Evolutionary conservation across 352 stramenopile species (phyloP).

Genomic region (Phytophthora fragariae): DNA sequence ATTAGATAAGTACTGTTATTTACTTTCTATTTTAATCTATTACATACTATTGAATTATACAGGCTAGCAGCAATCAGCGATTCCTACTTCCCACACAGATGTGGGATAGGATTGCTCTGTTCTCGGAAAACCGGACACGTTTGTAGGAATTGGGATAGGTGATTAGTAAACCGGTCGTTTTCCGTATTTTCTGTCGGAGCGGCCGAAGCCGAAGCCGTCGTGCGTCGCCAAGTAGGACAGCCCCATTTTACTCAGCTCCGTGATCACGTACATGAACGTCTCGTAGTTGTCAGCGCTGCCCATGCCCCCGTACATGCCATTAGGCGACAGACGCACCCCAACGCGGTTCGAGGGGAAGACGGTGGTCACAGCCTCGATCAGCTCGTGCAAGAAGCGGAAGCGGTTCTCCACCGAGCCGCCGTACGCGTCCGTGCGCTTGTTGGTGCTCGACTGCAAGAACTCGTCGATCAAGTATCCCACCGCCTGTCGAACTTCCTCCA

Average conservation of each 20-base stretch:
- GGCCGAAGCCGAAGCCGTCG: constrained; percentile 46
- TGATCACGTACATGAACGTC: constrained; percentile 50
- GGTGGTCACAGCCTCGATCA: constrained; percentile 61
- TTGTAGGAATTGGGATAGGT: too few relatives aligned
- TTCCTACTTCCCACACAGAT: too few relatives aligned
- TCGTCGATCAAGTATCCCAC: constrained; percentile 91
- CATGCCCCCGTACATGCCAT: constrained; percentile 46
- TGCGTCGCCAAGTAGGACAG: constrained; percentile 51
- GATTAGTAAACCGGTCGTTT: too few relatives aligned
- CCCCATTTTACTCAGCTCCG: constrained; percentile 39
- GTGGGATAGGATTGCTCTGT: too few relatives aligned
- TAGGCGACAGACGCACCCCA: constrained; percentile 45
- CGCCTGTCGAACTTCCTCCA: constrained; percentile 71
- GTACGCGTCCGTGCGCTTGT: constrained; percentile 84
- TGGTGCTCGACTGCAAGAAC: constrained; percentile 83
- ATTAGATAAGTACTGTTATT: too few relatives aligned
- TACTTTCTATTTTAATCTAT: too few relatives aligned
- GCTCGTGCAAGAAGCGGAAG: constrained; percentile 65
- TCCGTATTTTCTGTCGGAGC: constrained; percentile 22
- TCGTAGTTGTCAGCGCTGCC: constrained; percentile 51
- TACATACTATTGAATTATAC: too few relatives aligned
- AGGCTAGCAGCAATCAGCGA: too few relatives aligned
- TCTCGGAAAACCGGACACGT: too few relatives aligned
- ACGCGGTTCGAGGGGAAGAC: constrained; percentile 36
- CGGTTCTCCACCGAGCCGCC: constrained; percentile 86